Evolutionary conservation across 441 rosid genomes (phyloP).

Genomic region (Pelargonium myrrhifolium): DNA sequence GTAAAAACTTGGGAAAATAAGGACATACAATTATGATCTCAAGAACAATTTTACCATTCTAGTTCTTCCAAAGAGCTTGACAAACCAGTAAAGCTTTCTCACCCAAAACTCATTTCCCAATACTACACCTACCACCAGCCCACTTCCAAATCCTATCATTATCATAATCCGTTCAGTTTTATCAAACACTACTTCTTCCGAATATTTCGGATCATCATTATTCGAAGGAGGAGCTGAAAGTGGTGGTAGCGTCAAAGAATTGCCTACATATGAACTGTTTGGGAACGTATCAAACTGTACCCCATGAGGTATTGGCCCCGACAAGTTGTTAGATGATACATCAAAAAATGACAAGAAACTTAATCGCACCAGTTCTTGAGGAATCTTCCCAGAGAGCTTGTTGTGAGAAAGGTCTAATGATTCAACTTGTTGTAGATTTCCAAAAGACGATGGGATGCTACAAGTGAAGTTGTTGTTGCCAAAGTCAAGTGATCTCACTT

Average conservation of each 20-base stretch:
- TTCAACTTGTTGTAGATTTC: not conserved
- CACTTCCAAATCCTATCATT: too few relatives aligned
- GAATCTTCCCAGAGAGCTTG: not conserved
- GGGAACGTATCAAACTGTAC: not conserved
- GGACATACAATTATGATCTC: too few relatives aligned
- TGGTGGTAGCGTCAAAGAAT: not conserved
- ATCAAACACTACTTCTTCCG: not conserved
- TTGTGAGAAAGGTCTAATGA: not conserved
- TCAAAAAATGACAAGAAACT: not conserved
- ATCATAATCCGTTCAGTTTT: too few relatives aligned
- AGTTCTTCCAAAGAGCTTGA: too few relatives aligned
- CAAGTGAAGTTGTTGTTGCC: not conserved
- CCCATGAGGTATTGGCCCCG: not conserved
- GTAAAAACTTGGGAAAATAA: too few relatives aligned
- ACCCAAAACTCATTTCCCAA: too few relatives aligned
- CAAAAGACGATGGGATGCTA: not conserved
- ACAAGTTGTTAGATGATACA: not conserved
- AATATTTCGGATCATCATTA: not conserved
- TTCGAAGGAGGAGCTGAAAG: not conserved
- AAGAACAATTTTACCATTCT: too few relatives aligned
- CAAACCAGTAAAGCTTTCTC: too few relatives aligned
- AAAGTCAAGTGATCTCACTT: not conserved
- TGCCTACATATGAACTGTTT: not conserved
- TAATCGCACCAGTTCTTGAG: not conserved
- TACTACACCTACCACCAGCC: too few relatives aligned